Conservation (phyloP, 169 alveolate genomes). For the Amoebophrya sp. region DNA sequence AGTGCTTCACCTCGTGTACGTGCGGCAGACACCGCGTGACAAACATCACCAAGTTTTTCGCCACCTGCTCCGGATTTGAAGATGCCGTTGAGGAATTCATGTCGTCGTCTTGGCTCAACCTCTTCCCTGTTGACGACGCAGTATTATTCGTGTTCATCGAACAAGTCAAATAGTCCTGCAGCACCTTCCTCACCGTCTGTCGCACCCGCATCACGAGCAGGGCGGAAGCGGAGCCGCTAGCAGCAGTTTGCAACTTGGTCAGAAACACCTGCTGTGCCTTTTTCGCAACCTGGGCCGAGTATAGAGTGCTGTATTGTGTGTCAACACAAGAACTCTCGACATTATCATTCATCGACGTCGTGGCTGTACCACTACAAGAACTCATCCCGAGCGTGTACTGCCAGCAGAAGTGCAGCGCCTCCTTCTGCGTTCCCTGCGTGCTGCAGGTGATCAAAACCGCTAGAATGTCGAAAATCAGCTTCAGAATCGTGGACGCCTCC, state of each 20-base stretch:
- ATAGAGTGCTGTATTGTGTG: too few species aligned
- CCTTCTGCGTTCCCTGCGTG: neutral
- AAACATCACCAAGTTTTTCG: neutral
- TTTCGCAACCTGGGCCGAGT: neutral
- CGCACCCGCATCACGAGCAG: neutral
- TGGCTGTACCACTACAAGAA: too few species aligned
- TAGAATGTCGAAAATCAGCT: neutral
- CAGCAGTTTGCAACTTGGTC: neutral
- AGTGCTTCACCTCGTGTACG: neutral
- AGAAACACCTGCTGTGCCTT: neutral
- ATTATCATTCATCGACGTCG: too few species aligned
- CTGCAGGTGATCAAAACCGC: neutral
- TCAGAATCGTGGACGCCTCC: neutral
- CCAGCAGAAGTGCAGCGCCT: constrained; percentile 6
- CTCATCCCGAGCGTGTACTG: neutral
- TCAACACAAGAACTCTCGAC: too few species aligned
- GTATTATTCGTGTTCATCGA: too few species aligned
- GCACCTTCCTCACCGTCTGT: neutral
- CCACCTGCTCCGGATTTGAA: too few species aligned
- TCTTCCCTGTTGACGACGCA: too few species aligned
- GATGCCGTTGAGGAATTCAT: too few species aligned
- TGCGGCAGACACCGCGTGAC: neutral
- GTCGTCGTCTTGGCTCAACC: too few species aligned
- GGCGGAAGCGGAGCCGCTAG: neutral
- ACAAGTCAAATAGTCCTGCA: too few species aligned